Evolutionary conservation across 2,329 filamentous ascomycete species (phyloP), one percentile per base, ranked within the genome.

Genomic region (Fusarium sublunatum): DNA sequence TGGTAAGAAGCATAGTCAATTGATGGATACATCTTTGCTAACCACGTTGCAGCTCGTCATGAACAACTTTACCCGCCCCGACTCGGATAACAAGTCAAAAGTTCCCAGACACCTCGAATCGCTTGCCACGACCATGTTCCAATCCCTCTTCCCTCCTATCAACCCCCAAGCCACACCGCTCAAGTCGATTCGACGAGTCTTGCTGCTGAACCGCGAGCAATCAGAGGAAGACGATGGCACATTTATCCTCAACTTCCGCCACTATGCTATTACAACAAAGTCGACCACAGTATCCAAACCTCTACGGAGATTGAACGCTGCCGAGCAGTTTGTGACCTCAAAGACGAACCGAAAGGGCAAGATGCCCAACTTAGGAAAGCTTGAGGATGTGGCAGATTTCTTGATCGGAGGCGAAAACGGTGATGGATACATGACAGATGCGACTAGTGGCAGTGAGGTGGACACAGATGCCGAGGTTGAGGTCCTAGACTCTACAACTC

Each of bases 391-490:
- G 32, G 90, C 94, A 9, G 95, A 99, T 74, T 99, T 93, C 75
- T 89, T 99, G 77, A 89, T 97, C 34, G 93, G 96, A 53, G 89
- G 88, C 3, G 92, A 91, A 36, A 85, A 86, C 19, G 89, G 88
- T 12, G 82, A 86, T 15, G 82, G 94, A 4, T 99, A 98, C 77
- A 91, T 93, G 69, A 95, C 92, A 5, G 94, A 95, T 55, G 86
- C 79, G 19, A 90, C 88, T 1, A 96, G 92, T 64, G 95, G 96
- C 53, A 97, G 92, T 36, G 95, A 99, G 74, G 81, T 91, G 24
- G 95, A 98, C 63, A 97, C 94, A 0, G 95, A 99, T 72, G 93
- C 92, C 39, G 95, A 99, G 77, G 92, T 99, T 10, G 95, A 99
- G 74, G 88, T 99, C 22, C 85, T 82, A 15, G 87, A 88, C 79